Conservation (phyloP, 2,329 filamentous ascomycete species). For the Colletotrichum cereale region DNA sequence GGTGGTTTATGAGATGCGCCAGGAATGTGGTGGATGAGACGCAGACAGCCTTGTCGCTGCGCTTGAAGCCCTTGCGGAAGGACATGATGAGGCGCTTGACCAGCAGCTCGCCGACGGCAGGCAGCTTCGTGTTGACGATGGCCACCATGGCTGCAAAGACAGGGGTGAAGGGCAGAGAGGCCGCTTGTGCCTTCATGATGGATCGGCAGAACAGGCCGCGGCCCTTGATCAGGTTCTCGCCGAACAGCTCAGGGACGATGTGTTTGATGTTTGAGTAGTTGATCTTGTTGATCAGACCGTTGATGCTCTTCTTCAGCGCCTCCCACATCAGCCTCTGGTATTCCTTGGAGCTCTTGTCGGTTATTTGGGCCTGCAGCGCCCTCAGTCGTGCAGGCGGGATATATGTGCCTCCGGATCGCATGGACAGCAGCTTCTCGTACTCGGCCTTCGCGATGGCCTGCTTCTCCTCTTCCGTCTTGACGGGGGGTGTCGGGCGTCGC, state of each 20-base stretch:
- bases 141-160: slow-evolving; percentile 97
- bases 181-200: slow-evolving; percentile 98
- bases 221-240: slow-evolving; percentile 92
- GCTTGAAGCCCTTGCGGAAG: slow-evolving; percentile 94
- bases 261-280: slow-evolving; percentile 98
- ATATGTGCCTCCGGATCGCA: slow-evolving; percentile 96
- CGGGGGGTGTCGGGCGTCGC: slow-evolving; percentile 53
- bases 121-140: slow-evolving; percentile 97
- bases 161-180: slow-evolving; percentile 93
- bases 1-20: slow-evolving; percentile 94
- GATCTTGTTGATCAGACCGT: slow-evolving; percentile 99
- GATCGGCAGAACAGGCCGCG: slow-evolving; percentile 93
- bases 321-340: slow-evolving; percentile 99
- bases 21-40: slow-evolving; percentile 94
- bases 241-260: slow-evolving; percentile 95
- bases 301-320: slow-evolving; percentile 98
- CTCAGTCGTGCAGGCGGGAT: slow-evolving; percentile 92
- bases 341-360: slow-evolving; percentile 94
- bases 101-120: slow-evolving; percentile 92
- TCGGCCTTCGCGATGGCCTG: slow-evolving; percentile 90
- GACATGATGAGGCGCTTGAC: slow-evolving; percentile 88
- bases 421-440: slow-evolving; percentile 90
- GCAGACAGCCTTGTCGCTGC: slow-evolving; percentile 97
- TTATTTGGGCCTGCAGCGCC: slow-evolving; percentile 95
- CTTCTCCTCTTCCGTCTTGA: slow-evolving; percentile 82